Evolutionary conservation across 768 basidiomycete species (phyloP).

Genomic region (Clitopilus hobsonii): DNA sequence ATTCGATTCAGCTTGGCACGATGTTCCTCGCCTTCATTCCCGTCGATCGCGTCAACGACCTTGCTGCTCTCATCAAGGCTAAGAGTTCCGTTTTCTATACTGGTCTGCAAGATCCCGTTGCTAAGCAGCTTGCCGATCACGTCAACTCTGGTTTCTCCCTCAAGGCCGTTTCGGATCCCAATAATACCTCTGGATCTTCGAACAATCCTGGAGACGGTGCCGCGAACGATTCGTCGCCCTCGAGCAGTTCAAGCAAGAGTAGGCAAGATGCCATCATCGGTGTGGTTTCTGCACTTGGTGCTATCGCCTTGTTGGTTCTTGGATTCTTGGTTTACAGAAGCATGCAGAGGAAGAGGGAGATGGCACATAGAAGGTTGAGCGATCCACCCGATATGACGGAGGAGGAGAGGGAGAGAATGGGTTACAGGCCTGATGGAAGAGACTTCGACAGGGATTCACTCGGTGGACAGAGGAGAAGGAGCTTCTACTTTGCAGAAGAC

Average conservation of each 20-base stretch:
- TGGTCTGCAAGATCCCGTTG: constrained; percentile 36
- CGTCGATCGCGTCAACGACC: constrained; percentile 41
- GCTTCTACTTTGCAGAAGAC: constrained; percentile 88
- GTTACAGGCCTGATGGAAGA: constrained; percentile 55
- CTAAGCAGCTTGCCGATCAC: constrained; percentile 54
- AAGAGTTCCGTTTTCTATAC: constrained; percentile 63
- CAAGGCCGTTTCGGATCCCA: constrained; percentile 37
- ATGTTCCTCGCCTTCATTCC: constrained; percentile 74
- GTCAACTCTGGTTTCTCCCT: constrained; percentile 69
- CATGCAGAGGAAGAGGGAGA: constrained; percentile 60
- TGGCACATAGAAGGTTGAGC: constrained; percentile 67
- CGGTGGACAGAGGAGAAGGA: constrained; percentile 66
- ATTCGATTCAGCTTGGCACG: constrained; percentile 54
- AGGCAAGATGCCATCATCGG: constrained; percentile 89
- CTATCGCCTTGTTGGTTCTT: constrained; percentile 67
- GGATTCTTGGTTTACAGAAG: constrained; percentile 69
- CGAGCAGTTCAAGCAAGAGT: constrained; percentile 33
- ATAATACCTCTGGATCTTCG: constrained; percentile 12
- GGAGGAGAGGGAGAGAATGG: constrained; percentile 21
- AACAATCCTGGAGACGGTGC: constrained; percentile 14
- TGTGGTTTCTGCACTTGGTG: constrained; percentile 80
- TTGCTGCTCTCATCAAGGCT: constrained; percentile 63
- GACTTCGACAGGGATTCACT: constrained; percentile 76
- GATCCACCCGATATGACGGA: constrained; percentile 38
- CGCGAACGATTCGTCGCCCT: constrained; percentile 18